Percentiles rank a stretch among this genome's conserved stretches.
Evolutionary conservation across 306 rosid genomes (phyloP).

Genomic region (Rubus idaeus): DNA sequence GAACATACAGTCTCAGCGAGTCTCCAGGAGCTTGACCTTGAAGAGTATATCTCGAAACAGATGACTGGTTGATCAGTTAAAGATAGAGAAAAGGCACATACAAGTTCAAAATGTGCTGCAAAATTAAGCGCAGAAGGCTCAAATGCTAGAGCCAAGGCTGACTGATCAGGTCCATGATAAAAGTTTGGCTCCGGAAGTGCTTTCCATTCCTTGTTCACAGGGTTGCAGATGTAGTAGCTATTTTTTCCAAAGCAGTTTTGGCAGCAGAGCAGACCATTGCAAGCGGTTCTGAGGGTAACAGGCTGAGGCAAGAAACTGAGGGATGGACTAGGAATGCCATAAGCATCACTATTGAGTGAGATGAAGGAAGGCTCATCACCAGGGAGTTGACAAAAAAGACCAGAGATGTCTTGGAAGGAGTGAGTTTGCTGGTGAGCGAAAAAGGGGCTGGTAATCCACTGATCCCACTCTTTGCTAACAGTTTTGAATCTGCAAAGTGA

Average conservation of each 20-base stretch:
- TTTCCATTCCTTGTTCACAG: constrained; percentile 27
- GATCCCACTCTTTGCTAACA: constrained; percentile 39
- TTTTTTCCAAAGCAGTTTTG: neutral
- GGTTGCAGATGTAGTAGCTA: constrained; percentile 42
- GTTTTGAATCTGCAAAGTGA: constrained; percentile 36
- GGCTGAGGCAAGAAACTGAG: constrained; percentile 31
- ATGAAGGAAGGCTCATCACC: constrained; percentile 15
- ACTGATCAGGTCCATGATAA: constrained; percentile 21
- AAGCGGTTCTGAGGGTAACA: constrained; percentile 14
- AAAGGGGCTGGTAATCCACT: constrained; percentile 26
- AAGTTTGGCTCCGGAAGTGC: constrained; percentile 26
- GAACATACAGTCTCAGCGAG: constrained; percentile 18
- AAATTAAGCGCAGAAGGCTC: constrained; percentile 32
- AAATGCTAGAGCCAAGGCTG: constrained; percentile 30
- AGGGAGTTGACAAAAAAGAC: constrained; percentile 31
- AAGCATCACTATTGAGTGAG: constrained; percentile 25
- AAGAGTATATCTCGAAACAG: constrained; percentile 45
- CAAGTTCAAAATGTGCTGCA: constrained; percentile 29
- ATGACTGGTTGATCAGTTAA: neutral
- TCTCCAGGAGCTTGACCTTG: constrained; percentile 41
- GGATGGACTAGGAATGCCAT: constrained; percentile 30
- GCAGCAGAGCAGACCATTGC: constrained; percentile 44
- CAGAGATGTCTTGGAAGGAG: constrained; percentile 27
- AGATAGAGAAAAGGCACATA: constrained; percentile 27
- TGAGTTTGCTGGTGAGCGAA: constrained; percentile 30